phyloP scores from a whole-genome alignment of 495 filamentous ascomycete genomes.

The Penicillium turbatum region DNA sequence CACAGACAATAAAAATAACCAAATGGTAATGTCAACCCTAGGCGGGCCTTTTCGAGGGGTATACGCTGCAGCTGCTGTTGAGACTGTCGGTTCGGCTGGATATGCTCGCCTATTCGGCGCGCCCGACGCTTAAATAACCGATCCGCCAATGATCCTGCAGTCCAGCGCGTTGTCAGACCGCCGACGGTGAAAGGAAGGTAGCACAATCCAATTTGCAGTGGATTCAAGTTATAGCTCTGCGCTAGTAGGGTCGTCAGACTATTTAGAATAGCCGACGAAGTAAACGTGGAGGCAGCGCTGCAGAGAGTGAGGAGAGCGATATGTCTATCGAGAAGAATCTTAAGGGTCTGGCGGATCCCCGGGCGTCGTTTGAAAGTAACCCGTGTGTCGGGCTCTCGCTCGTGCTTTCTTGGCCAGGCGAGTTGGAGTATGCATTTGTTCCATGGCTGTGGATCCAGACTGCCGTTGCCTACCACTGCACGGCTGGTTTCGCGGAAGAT shows the following conservation, averaged over 20 bases:
- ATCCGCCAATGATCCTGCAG: neutral
- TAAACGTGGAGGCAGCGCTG: no score
- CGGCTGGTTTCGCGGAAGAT: slow-evolving; percentile 35
- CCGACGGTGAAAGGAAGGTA: slow-evolving; percentile 2
- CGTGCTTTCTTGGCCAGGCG: neutral
- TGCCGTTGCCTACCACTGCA: slow-evolving; percentile 40
- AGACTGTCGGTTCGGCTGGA: slow-evolving; percentile 1
- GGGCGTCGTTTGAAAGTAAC: neutral
- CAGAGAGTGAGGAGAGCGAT: slow-evolving; percentile 1
- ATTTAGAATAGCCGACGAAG: no score
- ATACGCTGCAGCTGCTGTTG: neutral
- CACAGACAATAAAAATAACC: neutral
- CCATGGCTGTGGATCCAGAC: slow-evolving; percentile 31
- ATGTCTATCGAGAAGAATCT: neutral
- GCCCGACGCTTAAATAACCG: neutral
- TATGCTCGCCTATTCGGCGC: neutral
- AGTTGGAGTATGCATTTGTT: slow-evolving; percentile 10
- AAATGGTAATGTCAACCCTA: neutral
- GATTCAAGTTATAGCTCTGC: neutral
- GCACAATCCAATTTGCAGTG: slow-evolving; percentile 4
- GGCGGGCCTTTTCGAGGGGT: neutral
- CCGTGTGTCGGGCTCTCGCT: neutral
- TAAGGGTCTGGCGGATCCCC: neutral
- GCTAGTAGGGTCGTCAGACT: neutral
- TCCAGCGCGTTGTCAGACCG: slow-evolving; percentile 2